phyloP scores from a whole-genome alignment of 2,329 filamentous ascomycete genomes.

The Venturia carpophila region DNA sequence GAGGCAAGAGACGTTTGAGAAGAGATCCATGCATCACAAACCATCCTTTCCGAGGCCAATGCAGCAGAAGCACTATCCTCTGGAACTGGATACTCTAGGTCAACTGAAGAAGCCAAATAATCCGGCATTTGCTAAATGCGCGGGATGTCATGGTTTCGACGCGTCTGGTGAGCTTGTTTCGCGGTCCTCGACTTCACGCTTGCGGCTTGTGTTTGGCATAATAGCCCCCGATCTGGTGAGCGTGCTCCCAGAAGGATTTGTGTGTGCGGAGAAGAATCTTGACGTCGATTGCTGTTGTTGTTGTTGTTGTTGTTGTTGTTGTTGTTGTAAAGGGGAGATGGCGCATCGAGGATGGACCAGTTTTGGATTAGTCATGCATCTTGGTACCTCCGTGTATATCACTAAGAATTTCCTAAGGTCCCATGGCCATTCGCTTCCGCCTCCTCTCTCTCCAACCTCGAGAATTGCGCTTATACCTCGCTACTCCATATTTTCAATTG shows the following conservation, averaged over 20 bases:
- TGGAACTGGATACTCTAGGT: background rate
- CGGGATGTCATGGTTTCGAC: background rate
- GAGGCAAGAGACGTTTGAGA: slow-evolving; percentile 4
- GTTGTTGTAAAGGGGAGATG: background rate
- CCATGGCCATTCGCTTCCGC: too few relatives aligned
- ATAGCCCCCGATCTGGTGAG: too few relatives aligned
- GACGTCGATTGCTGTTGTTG: background rate
- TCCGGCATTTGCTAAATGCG: background rate
- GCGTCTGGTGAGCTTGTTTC: background rate
- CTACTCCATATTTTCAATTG: too few relatives aligned
- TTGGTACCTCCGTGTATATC: too few relatives aligned
- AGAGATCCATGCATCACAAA: background rate
- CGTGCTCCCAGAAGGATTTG: too few relatives aligned
- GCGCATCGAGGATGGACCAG: background rate
- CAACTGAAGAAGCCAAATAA: background rate
- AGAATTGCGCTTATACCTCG: too few relatives aligned
- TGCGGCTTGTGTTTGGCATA: background rate
- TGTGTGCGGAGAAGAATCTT: background rate
- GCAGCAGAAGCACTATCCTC: background rate
- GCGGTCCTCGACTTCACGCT: background rate
- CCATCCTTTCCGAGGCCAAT: background rate
- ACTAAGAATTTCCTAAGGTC: too few relatives aligned
- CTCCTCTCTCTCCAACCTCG: too few relatives aligned
- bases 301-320: background rate
- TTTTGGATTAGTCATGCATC: too few relatives aligned